phyloP scores from a whole-genome alignment of 2,329 filamentous ascomycete genomes.

The Cercospora zeina region DNA sequence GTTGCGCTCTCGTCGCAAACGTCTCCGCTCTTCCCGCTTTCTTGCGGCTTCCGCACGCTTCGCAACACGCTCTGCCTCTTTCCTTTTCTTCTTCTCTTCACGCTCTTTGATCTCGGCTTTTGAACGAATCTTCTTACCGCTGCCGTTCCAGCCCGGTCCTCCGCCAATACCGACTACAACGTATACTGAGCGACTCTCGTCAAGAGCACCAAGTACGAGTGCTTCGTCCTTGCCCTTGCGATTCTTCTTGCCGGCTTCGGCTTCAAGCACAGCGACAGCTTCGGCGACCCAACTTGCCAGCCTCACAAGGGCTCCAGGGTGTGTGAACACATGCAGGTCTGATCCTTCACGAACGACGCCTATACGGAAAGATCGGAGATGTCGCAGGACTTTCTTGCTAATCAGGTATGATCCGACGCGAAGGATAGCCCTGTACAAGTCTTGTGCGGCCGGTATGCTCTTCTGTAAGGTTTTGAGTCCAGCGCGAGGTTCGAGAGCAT shows the following conservation, averaged over 20 bases:
- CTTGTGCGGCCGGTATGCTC: constrained; percentile 79
- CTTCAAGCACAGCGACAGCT: constrained; percentile 85
- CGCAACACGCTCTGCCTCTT: constrained; percentile 52
- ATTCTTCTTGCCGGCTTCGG: constrained; percentile 71
- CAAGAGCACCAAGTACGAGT: constrained; percentile 84
- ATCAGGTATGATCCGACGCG: constrained; percentile 88
- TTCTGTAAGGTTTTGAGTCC: constrained; percentile 73
- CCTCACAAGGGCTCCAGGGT: constrained; percentile 89
- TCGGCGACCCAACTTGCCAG: constrained; percentile 92
- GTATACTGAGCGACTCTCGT: constrained; percentile 84
- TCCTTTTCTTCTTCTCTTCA: constrained; percentile 62
- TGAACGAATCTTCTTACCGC: constrained; percentile 55
- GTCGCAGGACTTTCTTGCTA: constrained; percentile 89
- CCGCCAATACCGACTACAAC: constrained; percentile 91
- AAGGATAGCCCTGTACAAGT: constrained; percentile 88
- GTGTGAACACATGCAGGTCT: constrained; percentile 86
- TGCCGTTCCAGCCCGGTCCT: constrained; percentile 66
- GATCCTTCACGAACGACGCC: constrained; percentile 94
- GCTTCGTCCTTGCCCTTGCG: constrained; percentile 59
- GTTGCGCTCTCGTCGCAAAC: constrained; percentile 61
- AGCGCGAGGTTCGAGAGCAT: constrained; percentile 53
- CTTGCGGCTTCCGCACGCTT: constrained; percentile 58
- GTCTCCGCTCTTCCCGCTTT: constrained; percentile 58
- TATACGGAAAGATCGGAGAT: constrained; percentile 89
- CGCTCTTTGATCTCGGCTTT: constrained; percentile 53